These are phyloP conservation scores for Moniliella sp. DNA, from an alignment of 1,284 basidiomycete genomes.

Conservation along the genomic window DNA sequence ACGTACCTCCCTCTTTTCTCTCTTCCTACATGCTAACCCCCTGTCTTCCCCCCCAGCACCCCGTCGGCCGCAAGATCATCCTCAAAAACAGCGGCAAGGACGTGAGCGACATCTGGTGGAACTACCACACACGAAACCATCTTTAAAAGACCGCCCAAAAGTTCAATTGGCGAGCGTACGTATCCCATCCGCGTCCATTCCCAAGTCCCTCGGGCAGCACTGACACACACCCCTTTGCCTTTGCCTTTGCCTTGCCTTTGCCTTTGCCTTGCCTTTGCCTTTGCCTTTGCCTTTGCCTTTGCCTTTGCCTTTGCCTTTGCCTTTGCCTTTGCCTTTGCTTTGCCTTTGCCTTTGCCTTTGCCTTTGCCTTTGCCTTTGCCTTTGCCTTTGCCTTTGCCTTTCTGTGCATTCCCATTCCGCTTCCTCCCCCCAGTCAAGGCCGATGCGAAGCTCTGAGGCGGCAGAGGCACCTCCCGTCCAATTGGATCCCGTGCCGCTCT, in stretches of 20 bases:
- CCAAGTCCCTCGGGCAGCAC: not conserved
- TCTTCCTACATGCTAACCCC: not conserved
- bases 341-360: conserved; percentile 6
- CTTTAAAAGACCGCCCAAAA: conserved; percentile 17
- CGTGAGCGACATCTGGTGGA: conserved; percentile 26
- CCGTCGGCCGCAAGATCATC: conserved; percentile 31
- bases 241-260: not conserved
- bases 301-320: conserved; percentile 5
- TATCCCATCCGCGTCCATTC: not conserved
- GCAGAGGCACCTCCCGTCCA: no score
- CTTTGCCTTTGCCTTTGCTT: conserved; percentile 5
- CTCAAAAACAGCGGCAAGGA: conserved; percentile 31
- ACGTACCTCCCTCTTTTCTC: conserved; percentile 3
- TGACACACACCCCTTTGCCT: not conserved
- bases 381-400: conserved; percentile 1
- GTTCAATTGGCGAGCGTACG: conserved; percentile 17
- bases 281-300: conserved; percentile 5
- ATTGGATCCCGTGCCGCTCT: no score
- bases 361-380: conserved; percentile 1
- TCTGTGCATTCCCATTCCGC: not conserved
- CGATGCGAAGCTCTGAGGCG: conserved; percentile 18
- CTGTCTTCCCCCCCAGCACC: conserved; percentile 10
- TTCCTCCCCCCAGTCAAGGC: conserved; percentile 8
- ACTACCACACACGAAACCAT: conserved; percentile 27
- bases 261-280: conserved; percentile 5